Conservation (phyloP, 2,329 filamentous ascomycete species). For the Lasiodiplodia sp. region DNA sequence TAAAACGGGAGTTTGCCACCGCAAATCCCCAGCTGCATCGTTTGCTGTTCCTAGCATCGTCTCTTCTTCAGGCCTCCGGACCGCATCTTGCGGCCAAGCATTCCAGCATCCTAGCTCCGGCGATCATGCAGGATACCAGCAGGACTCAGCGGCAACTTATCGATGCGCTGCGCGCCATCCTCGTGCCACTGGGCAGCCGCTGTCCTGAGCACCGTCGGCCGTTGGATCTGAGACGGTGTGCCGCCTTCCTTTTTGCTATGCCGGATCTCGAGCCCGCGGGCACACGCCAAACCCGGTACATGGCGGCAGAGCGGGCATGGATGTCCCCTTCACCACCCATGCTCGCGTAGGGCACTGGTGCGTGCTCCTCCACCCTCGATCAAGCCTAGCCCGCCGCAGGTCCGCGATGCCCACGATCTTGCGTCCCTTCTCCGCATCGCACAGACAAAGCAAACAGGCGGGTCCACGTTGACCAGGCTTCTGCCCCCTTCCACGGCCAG, state of each 20-base stretch:
- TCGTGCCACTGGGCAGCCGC: neutral
- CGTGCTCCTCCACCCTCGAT: constrained; percentile 18
- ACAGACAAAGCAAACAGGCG: neutral
- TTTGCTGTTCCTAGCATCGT: constrained; percentile 17
- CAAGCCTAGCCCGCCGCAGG: constrained; percentile 25
- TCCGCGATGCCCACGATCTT: constrained; percentile 24
- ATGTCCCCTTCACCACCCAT: constrained; percentile 22
- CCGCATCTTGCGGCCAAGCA: constrained; percentile 10
- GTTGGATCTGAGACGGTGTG: constrained; percentile 23
- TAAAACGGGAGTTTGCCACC: constrained; percentile 28
- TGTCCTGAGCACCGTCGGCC: constrained; percentile 10
- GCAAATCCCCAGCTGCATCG: constrained; percentile 26
- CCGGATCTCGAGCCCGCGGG: constrained; percentile 16
- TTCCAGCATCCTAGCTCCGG: neutral
- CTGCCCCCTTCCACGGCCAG: neutral
- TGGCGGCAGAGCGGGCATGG: constrained; percentile 13
- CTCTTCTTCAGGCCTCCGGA: constrained; percentile 21
- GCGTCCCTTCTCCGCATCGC: constrained; percentile 23
- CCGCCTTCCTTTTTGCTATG: constrained; percentile 1
- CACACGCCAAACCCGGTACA: constrained; percentile 14
- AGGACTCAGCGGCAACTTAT: constrained; percentile 16
- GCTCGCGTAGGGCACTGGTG: constrained; percentile 18
- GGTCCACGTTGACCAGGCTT: neutral
- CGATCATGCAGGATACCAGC: constrained; percentile 16
- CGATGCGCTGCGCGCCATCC: constrained; percentile 18